Conservation (phyloP, 306 rosid genomes). For the Corylus americana region DNA sequence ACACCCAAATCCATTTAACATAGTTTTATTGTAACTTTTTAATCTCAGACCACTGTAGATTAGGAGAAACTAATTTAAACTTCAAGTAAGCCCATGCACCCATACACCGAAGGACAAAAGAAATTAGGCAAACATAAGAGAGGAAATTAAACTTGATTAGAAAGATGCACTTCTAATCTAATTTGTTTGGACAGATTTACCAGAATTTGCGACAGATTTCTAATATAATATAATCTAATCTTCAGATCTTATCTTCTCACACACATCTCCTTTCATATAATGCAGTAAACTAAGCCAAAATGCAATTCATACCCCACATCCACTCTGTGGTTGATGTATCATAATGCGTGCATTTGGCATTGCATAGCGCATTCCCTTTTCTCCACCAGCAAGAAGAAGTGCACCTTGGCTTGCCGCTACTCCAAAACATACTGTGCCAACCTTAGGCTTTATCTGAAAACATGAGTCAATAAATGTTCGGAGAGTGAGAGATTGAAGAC, state of each 20-base stretch:
- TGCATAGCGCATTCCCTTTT: conserved; percentile 94
- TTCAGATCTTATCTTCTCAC: neutral
- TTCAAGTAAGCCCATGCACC: too few relatives aligned
- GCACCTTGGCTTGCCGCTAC: conserved; percentile 99
- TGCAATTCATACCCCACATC: conserved; percentile 70
- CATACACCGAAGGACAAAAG: neutral
- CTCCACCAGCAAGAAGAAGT: conserved; percentile 98
- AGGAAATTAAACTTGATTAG: neutral
- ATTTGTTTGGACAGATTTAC: neutral
- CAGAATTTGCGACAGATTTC: neutral
- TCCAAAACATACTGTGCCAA: conserved; percentile 90
- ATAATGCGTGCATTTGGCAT: conserved; percentile 98
- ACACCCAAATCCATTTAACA: neutral
- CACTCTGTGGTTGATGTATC: conserved; percentile 98
- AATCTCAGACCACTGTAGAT: neutral
- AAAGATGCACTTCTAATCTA: neutral
- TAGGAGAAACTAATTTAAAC: neutral
- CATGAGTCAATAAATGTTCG: conserved; percentile 25
- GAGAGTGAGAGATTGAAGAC: conserved; percentile 15
- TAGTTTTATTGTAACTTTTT: neutral
- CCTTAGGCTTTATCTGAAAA: conserved; percentile 94
- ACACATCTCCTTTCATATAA: conserved; percentile 20
- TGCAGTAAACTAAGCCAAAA: neutral
- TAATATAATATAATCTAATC: neutral
- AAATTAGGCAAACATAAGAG: neutral